These are phyloP conservation scores for Lasiodiplodia sp. DNA, from an alignment of 2,329 filamentous ascomycete genomes.

Conservation along the genomic window DNA sequence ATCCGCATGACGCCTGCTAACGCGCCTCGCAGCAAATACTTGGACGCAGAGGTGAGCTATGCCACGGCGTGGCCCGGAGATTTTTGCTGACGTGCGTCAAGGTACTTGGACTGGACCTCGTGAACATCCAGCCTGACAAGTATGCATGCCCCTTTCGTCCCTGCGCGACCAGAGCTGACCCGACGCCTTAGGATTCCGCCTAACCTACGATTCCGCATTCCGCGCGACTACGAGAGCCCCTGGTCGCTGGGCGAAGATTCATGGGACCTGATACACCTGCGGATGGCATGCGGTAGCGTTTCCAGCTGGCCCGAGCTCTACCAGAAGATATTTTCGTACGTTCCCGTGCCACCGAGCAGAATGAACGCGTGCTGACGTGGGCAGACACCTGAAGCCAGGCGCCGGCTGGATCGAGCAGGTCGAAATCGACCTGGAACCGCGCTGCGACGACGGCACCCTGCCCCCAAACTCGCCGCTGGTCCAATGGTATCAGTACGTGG, in stretches of 20 bases:
- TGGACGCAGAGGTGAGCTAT: constrained; percentile 57
- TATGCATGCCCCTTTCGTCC: constrained; percentile 43
- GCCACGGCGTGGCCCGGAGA: constrained; percentile 1
- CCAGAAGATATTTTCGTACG: constrained; percentile 70
- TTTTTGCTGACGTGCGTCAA: constrained; percentile 35
- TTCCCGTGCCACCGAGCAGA: constrained; percentile 30
- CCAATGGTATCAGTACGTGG: constrained; percentile 74
- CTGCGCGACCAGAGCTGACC: constrained; percentile 33
- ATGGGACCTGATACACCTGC: constrained; percentile 85
- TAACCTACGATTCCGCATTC: constrained; percentile 70
- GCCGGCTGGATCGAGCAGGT: constrained; percentile 83
- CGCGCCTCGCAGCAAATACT: constrained; percentile 56
- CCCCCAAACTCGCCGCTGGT: constrained; percentile 64
- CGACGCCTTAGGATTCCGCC: constrained; percentile 67
- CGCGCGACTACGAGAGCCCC: constrained; percentile 78
- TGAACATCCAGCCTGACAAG: constrained; percentile 66
- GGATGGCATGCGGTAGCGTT: constrained; percentile 80
- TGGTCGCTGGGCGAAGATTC: constrained; percentile 73
- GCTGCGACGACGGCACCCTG: constrained; percentile 71
- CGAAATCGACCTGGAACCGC: constrained; percentile 84
- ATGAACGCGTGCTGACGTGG: constrained; percentile 4
- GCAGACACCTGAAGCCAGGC: constrained; percentile 77
- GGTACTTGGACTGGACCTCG: constrained; percentile 68
- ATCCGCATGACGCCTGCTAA: constrained; percentile 38
- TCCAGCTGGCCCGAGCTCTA: constrained; percentile 79